Evolutionary conservation across 148 eudicot genomes (phyloP), one percentile per base, ranked within the genome.

Genomic region (Heliosperma pusillum): DNA sequence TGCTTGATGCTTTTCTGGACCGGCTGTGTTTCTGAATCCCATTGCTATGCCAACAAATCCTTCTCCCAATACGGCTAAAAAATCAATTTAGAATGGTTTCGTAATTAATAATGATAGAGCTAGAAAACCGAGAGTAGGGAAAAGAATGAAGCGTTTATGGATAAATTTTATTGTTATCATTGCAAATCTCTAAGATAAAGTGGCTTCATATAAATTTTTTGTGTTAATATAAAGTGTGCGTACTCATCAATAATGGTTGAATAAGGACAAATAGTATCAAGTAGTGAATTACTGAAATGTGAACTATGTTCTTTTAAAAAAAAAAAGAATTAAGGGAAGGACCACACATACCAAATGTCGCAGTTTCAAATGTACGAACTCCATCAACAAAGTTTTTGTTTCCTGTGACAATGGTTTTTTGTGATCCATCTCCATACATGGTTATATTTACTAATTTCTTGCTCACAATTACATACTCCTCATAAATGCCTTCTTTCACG

Each of bases 381-480:
- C 89, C 92, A 81, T 94, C 97, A 22, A 76, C 85, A 52, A 70
- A 81, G 74, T 87, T 94, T 84, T 91, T 94, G 83, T 77, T 89
- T 26, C 98, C 98, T 0, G 89, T 86, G 62, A 94, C 72, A 11
- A 91, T 70, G 25, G 84, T 88, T 73, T 94, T 91, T 24, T 94
- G 88, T 13, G 98, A 90, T 69, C 98, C 98, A 30, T 94, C 98
- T 44, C 98, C 98, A 44, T 83, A 87, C 87, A 94, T 87, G 58
- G 97, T 94, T 33, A 91, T 47, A 45, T 94, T 91, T 2, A 72
- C 86, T 93, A 91, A 89, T 64, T 88, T 83, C 83, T 94, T 86
- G 12, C 89, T 83, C 68, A 94, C 86, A 13, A 77, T 85, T 53
- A 94, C 93, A 24, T 76, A 79, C 80, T 94, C 98, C 3, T 90